These are phyloP conservation scores for Pisolithus sp. DNA, from an alignment of 768 basidiomycete genomes.

Conservation along the genomic window DNA sequence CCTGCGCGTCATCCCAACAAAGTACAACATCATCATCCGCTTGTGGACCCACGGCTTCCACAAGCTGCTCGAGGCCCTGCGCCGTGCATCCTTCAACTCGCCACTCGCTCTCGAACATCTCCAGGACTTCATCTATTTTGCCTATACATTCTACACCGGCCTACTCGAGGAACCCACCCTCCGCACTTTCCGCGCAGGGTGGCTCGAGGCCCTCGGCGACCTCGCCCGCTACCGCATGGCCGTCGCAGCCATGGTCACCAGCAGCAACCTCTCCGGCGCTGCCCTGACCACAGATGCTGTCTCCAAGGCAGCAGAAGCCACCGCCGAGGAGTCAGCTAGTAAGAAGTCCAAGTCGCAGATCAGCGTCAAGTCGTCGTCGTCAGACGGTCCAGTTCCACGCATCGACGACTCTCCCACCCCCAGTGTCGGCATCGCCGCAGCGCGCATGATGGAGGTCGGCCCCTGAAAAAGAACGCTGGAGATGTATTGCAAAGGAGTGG, in stretches of 20 bases:
- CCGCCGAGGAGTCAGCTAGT: constrained; percentile 14
- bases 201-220: constrained; percentile 97
- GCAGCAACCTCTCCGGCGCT: constrained; percentile 35
- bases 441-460: constrained; percentile 75
- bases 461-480: constrained; percentile 91
- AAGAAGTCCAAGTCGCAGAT: constrained; percentile 33
- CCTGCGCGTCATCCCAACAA: constrained; percentile 80
- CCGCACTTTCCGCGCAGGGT: constrained; percentile 63
- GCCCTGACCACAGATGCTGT: constrained; percentile 54
- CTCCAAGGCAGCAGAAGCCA: constrained; percentile 36
- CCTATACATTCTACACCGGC: constrained; percentile 89
- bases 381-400: constrained; percentile 44
- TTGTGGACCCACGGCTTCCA: constrained; percentile 92
- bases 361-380: constrained; percentile 28
- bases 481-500: constrained; percentile 87
- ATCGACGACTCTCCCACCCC: constrained; percentile 64
- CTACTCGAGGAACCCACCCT: constrained; percentile 79
- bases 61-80: constrained; percentile 83
- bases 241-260: constrained; percentile 78
- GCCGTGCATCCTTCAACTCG: constrained; percentile 69
- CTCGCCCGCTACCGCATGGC: constrained; percentile 93
- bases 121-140: constrained; percentile 91
- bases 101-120: constrained; percentile 78
- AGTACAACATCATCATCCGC: constrained; percentile 92
- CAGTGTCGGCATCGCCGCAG: constrained; percentile 82